Evolutionary conservation across 768 basidiomycete species (phyloP).

Genomic region (Rhizopogon vulgaris): DNA sequence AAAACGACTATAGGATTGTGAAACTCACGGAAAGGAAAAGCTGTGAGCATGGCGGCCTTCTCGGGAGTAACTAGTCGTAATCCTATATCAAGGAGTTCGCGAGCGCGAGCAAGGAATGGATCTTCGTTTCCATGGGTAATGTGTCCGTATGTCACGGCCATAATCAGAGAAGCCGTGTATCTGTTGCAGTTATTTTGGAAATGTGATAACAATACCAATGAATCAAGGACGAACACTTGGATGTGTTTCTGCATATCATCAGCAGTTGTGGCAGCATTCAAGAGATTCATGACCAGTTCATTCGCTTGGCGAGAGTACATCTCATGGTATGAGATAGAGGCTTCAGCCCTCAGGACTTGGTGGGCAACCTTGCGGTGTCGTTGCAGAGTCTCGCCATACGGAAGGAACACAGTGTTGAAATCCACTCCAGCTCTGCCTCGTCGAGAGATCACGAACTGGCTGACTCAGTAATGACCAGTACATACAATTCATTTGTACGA

Average conservation of each 20-base stretch:
- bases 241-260: constrained; percentile 7
- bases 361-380: constrained; percentile 8
- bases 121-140: not conserved
- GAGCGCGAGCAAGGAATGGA: not conserved
- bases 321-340: not conserved
- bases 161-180: not conserved
- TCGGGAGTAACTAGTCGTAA: not conserved
- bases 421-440: constrained; percentile 3
- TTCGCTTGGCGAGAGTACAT: not conserved
- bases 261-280: not conserved
- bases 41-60: not conserved
- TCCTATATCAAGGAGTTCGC: not conserved
- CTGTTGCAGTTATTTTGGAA: not conserved
- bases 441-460: too few species aligned
- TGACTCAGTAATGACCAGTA: not conserved
- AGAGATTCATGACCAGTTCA: not conserved
- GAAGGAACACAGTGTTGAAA: constrained; percentile 8
- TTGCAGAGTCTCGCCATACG: constrained; percentile 9
- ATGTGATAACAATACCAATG: not conserved
- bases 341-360: constrained; percentile 4
- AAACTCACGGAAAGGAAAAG: not conserved
- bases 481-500: not conserved
- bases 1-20: too few species aligned
- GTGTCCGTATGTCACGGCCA: not conserved
- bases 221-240: constrained; percentile 3